Evolutionary conservation across 306 rosid genomes (phyloP), one percentile per base, ranked within the genome.

Genomic region (Cicer judaicum): DNA sequence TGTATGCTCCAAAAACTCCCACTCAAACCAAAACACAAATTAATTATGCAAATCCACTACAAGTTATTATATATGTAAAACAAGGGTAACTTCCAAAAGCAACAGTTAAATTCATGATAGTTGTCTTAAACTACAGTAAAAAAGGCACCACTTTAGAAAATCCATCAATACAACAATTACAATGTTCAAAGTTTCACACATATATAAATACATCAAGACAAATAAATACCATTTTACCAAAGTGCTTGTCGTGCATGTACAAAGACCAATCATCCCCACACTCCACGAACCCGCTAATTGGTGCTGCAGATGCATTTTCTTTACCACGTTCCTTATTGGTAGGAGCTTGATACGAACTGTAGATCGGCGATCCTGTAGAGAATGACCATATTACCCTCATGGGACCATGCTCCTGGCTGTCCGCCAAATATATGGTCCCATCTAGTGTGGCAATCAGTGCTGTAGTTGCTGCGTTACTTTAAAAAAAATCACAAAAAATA

Each of bases 211-310:
- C 38, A 69, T 29, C 12, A 52, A 81, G 73, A 15, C 46, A 68
- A 69, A 66, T 88, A 68, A 69, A 66, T 88, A 92, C 98, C 93
- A 60, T 68, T 92, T 64, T 84, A 70, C 88, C 94, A 78, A 79
- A 72, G 77, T 78, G 81, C 53, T 83, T 48, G 12, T 69, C 86
- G 49, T 87, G 87, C 68, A 79, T 59, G 70, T 88, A 88, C 82
- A 93, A 70, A 11, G 71, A 73, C 92, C 97, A 91, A 60, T 93
- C 93, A 64, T 91, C 92, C 74, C 93, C 98, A 7, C 87, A 86
- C 52, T 93, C 96, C 63, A 91, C 48, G 48, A 75, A 88, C 10
- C 80, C 64, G 7, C 16, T 73, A 15, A 70, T 48, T 18, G 18
- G 48, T 55, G 48, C 74, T 7, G 63, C 77, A 56, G 84, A 83